Base-by-base conservation (phyloP, 2,329 filamentous ascomycete genomes). In the Westerdykella ornata region DNA sequence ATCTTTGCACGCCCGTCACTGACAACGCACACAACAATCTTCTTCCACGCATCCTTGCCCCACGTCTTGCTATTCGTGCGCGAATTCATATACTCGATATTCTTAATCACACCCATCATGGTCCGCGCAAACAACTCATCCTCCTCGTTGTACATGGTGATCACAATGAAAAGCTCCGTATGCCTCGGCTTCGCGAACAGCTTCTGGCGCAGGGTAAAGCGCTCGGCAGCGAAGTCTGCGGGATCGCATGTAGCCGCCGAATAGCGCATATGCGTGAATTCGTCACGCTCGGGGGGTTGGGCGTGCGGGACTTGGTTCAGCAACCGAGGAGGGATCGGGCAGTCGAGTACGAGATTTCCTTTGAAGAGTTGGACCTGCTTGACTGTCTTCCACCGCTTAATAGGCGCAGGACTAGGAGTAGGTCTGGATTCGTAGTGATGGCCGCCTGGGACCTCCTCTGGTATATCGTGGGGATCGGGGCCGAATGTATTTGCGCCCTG, bases 111-210 rank as follows among this genome's bases (percentile, higher is more conserved):
- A 66, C 92, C 92, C 37, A 83, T 86, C 87, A 98, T 87, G 4
- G 92, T 97, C 32, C 92, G 82, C 17, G 92, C 88, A 62, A 98
- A 96, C 45, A 96, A 74, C 51, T 97, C 82, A 57, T 98, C 92
- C 65, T 98, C 90, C 62, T 98, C 92, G 62, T 98, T 98, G 72
- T 98, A 98, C 90, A 96, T 96, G 43, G 90, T 97, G 40, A 97
- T 81, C 26, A 89, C 90, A 57, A 97, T 95, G 67, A 97, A 96
- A 1, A 97, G 73, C 69, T 97, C 90, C 0, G 90, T 96, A 60
- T 95, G 86, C 41, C 90, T 77, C 3, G 88, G 84, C 66, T 95
- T 96, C 42, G 87, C 88, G 62, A 96, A 96, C 17, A 97, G 78
- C 61, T 81, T 84, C 68, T 97, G 90, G 48, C 90, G 85, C 44